A percentile compares a stretch with the other conserved stretches of the same genome.
These are phyloP conservation scores for Cicer pinnatifidum DNA, from an alignment of 306 rosid species.

Conservation along the genomic window DNA sequence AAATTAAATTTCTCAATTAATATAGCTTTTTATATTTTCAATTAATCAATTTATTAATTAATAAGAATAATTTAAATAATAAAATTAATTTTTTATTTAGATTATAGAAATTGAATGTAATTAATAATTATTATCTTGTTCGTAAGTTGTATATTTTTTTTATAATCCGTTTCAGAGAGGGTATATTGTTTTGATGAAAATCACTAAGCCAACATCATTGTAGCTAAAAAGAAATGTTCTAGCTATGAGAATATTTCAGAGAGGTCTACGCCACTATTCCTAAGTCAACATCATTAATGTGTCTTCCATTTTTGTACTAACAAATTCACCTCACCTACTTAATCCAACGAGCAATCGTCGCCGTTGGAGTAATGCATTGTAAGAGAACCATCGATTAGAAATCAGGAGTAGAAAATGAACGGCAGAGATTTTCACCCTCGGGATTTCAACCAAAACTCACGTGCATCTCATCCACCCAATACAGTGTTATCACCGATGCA, in stretches of 20 bases:
- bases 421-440: not conserved
- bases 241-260: slow-evolving; percentile 13
- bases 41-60: too few relatives aligned
- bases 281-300: slow-evolving; percentile 37
- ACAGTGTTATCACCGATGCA: not conserved
- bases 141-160: too few relatives aligned
- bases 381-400: not conserved
- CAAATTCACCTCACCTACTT: not conserved
- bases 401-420: slow-evolving; percentile 1
- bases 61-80: too few relatives aligned
- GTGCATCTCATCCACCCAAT: slow-evolving; percentile 43
- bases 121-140: too few relatives aligned
- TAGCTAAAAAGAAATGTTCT: too few relatives aligned
- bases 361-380: not conserved
- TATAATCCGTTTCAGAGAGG: too few relatives aligned
- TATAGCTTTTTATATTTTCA: too few relatives aligned
- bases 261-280: slow-evolving; percentile 11
- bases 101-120: too few relatives aligned
- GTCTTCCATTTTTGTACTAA: slow-evolving; percentile 28
- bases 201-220: too few relatives aligned
- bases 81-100: too few relatives aligned
- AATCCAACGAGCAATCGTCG: not conserved
- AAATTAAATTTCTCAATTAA: too few relatives aligned
- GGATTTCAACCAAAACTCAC: slow-evolving; percentile 35
- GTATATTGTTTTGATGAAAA: too few relatives aligned